Conservation (phyloP, 441 rosid species). For the Melastoma candidum region DNA sequence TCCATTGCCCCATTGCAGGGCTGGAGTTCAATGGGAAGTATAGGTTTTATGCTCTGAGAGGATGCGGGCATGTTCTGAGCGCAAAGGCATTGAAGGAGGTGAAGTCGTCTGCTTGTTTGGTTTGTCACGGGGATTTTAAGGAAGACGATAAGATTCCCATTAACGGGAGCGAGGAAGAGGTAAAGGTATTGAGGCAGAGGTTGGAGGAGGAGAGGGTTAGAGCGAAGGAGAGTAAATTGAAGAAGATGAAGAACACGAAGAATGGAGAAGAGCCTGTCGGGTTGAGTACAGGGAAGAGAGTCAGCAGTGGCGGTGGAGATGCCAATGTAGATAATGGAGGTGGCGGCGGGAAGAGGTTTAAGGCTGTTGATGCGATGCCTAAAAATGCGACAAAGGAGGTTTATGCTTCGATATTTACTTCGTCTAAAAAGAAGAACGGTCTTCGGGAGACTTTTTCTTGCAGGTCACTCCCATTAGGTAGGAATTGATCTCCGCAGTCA, state of each 20-base stretch:
- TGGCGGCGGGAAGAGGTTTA: conserved; percentile 50
- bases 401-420: conserved; percentile 73
- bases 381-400: conserved; percentile 66
- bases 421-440: conserved; percentile 47
- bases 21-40: conserved; percentile 78
- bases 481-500: conserved; percentile 38
- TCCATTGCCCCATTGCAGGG: conserved; percentile 76
- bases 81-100: conserved; percentile 87
- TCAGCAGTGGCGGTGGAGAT: conserved; percentile 30
- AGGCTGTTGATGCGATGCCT: conserved; percentile 51
- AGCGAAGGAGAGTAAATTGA: conserved; percentile 25
- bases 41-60: conserved; percentile 59
- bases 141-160: conserved; percentile 65
- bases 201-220: conserved; percentile 63
- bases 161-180: conserved; percentile 81
- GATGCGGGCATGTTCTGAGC: conserved; percentile 88
- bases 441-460: conserved; percentile 81
- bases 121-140: conserved; percentile 61
- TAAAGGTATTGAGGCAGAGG: conserved; percentile 44
- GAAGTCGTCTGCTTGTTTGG: conserved; percentile 69
- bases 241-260: conserved; percentile 37
- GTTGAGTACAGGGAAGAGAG: conserved; percentile 33
- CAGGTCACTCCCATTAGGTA: conserved; percentile 80
- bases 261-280: conserved; percentile 22
- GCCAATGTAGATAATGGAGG: conserved; percentile 28